A percentile compares a stretch with the other conserved stretches of the same genome.
Evolutionary conservation across 2,329 filamentous ascomycete genomes (phyloP).

Genomic region (Verticillium longisporum): DNA sequence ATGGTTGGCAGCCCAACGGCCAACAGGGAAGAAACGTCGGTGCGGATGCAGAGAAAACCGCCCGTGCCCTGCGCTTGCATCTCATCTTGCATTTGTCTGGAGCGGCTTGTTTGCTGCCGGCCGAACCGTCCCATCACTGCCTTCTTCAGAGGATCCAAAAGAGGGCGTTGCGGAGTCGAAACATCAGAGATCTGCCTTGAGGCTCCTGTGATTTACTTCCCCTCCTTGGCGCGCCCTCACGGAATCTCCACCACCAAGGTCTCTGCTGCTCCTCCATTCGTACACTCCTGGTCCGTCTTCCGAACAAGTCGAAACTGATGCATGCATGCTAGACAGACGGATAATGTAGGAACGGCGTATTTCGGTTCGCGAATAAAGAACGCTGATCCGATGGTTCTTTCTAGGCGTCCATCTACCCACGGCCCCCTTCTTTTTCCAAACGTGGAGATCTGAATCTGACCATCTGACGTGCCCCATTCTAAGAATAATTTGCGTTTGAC

Average conservation of each 20-base stretch:
- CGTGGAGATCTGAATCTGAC: slow-evolving; percentile 2
- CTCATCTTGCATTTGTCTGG: background rate
- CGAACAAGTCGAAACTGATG: background rate
- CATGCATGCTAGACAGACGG: background rate
- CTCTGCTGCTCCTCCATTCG: background rate
- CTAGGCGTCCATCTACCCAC: background rate
- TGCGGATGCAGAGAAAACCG: background rate
- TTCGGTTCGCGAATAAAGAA: background rate
- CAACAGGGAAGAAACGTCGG: background rate
- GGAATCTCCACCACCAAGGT: background rate
- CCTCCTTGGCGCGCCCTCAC: background rate
- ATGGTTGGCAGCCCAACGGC: background rate
- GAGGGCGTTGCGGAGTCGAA: background rate
- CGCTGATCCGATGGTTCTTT: background rate
- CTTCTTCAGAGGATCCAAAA: background rate
- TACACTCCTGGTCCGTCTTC: background rate
- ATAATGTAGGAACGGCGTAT: background rate
- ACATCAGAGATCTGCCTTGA: slow-evolving; percentile 1
- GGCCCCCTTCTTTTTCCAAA: background rate
- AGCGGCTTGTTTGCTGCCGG: background rate
- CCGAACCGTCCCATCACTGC: background rate
- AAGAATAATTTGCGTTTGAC: background rate
- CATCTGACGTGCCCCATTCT: background rate
- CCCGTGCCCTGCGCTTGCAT: background rate
- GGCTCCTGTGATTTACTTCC: background rate